Conservation (phyloP, 2,329 filamentous ascomycete species). For the Fusarium fracticaudum region DNA sequence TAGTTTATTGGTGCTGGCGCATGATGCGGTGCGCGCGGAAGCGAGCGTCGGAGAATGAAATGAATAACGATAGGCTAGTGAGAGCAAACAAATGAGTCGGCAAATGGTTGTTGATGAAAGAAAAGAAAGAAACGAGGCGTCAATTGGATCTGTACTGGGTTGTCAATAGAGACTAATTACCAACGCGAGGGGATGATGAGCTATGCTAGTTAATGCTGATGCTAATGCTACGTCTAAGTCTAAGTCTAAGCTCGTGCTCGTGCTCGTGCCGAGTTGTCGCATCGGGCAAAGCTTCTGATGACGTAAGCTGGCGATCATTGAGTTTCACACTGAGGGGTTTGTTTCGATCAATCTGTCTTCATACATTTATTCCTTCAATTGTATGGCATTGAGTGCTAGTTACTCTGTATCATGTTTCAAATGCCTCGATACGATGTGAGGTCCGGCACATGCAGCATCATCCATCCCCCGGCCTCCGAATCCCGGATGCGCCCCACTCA, state of each 20-base stretch:
- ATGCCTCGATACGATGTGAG: not conserved
- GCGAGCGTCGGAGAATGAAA: conserved; percentile 5
- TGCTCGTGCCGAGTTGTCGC: conserved; percentile 21
- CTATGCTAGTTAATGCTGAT: not conserved
- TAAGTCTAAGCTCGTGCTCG: conserved; percentile 15
- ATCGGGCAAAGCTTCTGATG: conserved; percentile 35
- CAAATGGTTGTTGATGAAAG: not conserved
- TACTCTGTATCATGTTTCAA: no score
- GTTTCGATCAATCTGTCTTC: not conserved
- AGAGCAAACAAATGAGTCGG: conserved; percentile 2
- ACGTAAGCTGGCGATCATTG: conserved; percentile 32
- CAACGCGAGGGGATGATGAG: conserved; percentile 10
- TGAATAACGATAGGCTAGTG: conserved; percentile 17
- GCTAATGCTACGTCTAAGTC: not conserved
- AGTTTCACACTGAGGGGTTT: not conserved
- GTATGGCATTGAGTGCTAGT: not conserved
- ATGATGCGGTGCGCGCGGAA: conserved; percentile 27
- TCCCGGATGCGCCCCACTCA: conserved; percentile 2
- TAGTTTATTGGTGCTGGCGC: conserved; percentile 19
- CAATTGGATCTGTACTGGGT: conserved; percentile 32
- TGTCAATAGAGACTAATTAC: conserved; percentile 35
- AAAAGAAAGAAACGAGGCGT: conserved; percentile 16
- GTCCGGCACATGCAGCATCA: not conserved
- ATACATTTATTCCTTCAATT: not conserved
- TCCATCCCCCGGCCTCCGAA: not conserved